Base-by-base conservation (phyloP, 1,284 basidiomycete genomes). In the Dichomitus squalens region DNA sequence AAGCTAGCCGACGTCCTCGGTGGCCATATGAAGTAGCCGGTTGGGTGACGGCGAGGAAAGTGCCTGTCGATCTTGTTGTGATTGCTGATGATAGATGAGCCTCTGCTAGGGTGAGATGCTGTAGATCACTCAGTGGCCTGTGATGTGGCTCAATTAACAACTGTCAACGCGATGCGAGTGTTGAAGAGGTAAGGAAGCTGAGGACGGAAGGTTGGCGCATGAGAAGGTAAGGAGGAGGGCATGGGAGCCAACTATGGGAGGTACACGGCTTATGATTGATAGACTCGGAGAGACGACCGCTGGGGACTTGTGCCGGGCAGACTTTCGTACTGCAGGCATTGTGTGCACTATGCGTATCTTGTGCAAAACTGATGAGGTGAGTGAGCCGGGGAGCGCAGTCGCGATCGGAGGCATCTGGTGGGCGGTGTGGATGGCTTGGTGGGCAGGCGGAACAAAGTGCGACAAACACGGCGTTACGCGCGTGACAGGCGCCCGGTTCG, bases 31-130 rank as follows among this genome's bases (percentile, higher is more conserved):
- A 38, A 48, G 29, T 53, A 49, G 27, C 23, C 27, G 35, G 23
- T 23, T 39, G 18, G 16, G n/a, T n/a, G 39, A 39, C 39, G 38
- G 40, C 40, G 54, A 43, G 11, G 48, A 35, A 50, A 49, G 61
- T 60, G 53, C 61, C 58, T 63, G 61, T 47, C 58, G 58, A 63
- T 63, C 61, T 27, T 53, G 61, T 34, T 16, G 52, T 60, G 61
- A 63, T 63, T 63, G 61, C 56, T 48, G 43, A 41, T 56, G 58
- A 56, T 53, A 52, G 61, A 54, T 60, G 41, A 49, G 29, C 9
- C n/a, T 9, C 14, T 21, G 39, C 29, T 44, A 34, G 14, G 12
- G 31, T n/a, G 46, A 51, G 38, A 51, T 16, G 12, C 7, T 54
- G 61, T 35, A 60, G 58, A 63, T 63, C 61, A 44, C 61, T 52